A percentile compares a stretch with the other conserved stretches of the same genome.
Conservation (phyloP, 306 rosid species). For the Arachis stenosperma region DNA sequence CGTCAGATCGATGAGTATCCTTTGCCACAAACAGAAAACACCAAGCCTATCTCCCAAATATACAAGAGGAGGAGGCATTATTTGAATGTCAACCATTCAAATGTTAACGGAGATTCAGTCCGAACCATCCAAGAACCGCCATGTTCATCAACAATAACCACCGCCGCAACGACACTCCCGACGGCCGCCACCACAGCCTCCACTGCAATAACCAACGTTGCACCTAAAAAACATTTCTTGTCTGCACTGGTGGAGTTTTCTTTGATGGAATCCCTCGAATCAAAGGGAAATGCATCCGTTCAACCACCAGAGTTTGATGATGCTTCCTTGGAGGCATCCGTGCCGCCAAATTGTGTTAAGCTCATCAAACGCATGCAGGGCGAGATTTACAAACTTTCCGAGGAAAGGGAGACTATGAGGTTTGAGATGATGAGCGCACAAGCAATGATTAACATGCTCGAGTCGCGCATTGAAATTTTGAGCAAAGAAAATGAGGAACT, state of each 20-base stretch:
- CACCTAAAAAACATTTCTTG: slow-evolving; percentile 69
- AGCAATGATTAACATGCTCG: slow-evolving; percentile 83
- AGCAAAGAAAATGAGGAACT: slow-evolving; percentile 71
- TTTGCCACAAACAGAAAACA: slow-evolving; percentile 54
- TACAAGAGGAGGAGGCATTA: slow-evolving; percentile 80
- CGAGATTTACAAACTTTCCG: slow-evolving; percentile 65
- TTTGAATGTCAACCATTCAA: slow-evolving; percentile 53
- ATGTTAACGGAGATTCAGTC: slow-evolving; percentile 68
- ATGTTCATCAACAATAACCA: slow-evolving; percentile 74
- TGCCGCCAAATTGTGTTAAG: slow-evolving; percentile 73
- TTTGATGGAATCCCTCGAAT: slow-evolving; percentile 76
- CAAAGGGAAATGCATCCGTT: slow-evolving; percentile 50
- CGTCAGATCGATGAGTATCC: slow-evolving; percentile 51
- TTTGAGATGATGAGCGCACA: slow-evolving; percentile 92
- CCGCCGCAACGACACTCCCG: slow-evolving; percentile 55
- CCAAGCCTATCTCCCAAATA: slow-evolving; percentile 62
- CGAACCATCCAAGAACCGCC: slow-evolving; percentile 65
- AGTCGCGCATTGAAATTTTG: slow-evolving; percentile 64
- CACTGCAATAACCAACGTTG: slow-evolving; percentile 34
- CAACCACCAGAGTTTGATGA: slow-evolving; percentile 54
- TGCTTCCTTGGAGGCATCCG: slow-evolving; percentile 48
- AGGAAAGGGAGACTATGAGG: slow-evolving; percentile 79
- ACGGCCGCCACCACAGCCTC: slow-evolving; percentile 37
- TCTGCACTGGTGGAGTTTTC: slow-evolving; percentile 92
- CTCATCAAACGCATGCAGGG: slow-evolving; percentile 69